Base-by-base conservation (phyloP, 1,284 basidiomycete species). In the Meira miltonrushii region DNA sequence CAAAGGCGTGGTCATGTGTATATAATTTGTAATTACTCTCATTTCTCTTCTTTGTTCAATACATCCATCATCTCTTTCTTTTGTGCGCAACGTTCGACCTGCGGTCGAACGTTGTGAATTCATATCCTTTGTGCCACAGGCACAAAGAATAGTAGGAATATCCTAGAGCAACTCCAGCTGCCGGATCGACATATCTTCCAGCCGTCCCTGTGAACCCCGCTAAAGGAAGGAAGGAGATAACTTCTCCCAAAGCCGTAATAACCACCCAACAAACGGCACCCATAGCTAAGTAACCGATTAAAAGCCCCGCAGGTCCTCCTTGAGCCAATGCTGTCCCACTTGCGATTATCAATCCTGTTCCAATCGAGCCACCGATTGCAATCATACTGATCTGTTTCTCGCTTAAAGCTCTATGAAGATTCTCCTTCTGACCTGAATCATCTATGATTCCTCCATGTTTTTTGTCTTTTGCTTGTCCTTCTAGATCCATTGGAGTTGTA, bases 261-360 rank as follows among this genome's bases (percentile, higher is more conserved):
- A 81, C 66, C 3, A 21, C 17, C 11, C 64, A 67, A 57, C 66
- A 67, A 47, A 63, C 60, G 19, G 65, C 62, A 12, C 50, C 50
- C 54, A 78, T 70, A 40, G 81, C 65, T 0, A 74, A 61, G 62
- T 82, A 83, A 1, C 80, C 77, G 47, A 83, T 72, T 60, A 82
- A 77, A 12, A 82, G 72, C 17, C 75, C 77, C 0, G 72, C 79
- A 0, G 82, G 82, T 7, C 82, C 82, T 37, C 79, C 80, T 54
- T 78, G 69, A 10, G 75, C 69, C 9, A 82, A 67, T 54, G 77
- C 79, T 0, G 69, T 69, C 44, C 81, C 81, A 6, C 79, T 83
- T 47, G 87, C 88, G 66, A 90, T 88, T 65, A 90, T 86, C 17
- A 90, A 80, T 73, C 88, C 88, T 23, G 87, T 89, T 8, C 69